Evolutionary conservation across 2,329 filamentous ascomycete genomes (phyloP), one percentile per base, ranked within the genome.

Genomic region (Parastagonospora avenae): DNA sequence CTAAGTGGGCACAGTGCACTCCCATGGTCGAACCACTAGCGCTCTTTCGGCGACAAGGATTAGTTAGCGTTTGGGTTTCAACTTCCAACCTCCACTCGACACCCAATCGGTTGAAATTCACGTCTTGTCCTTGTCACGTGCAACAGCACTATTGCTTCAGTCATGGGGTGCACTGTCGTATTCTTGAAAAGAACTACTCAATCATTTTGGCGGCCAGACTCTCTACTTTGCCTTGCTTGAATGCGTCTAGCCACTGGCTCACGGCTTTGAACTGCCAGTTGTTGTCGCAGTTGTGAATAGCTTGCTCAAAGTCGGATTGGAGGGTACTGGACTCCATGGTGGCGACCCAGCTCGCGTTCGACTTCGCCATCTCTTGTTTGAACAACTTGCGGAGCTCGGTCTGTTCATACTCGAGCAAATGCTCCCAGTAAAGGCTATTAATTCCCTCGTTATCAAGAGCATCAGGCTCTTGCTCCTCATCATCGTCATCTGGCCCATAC

Each of bases 391-490:
- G 42, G n/a, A 59, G 38, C 31, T 49, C 41, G 2, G 42, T 52
- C 8, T 38, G 19, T 38, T 59, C 56, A 24, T 54, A 54, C 19
- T 59, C 47, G 38, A 53, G 31, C 16, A 42, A 2, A 29, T 59
- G 50, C 4, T 51, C 45, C 47, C 50, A 59, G 47, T 55, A 59
- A 9, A 59, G 16, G 10, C 40, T 39, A 10, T 48, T 50, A 2
- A 41, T 35, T 11, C 52, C 50, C 14, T 59, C 50, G 14, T 49
- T 52, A 16, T 56, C 56, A 11, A 51, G 41, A n/a, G 28, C 33
- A 28, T 46, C 33, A 12, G 32, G 14, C 6, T 36, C 31, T 2
- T 30, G 9, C 15, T 9, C 12, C n/a, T 52, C 40, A 11, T 10
- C 12, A n/a, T 10, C 16, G 8, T 11, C 4, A 41, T 48, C 45